Evolutionary conservation across 2,329 filamentous ascomycete species (phyloP), one percentile per base, ranked within the genome.

Genomic region (Sporothrix humicola): DNA sequence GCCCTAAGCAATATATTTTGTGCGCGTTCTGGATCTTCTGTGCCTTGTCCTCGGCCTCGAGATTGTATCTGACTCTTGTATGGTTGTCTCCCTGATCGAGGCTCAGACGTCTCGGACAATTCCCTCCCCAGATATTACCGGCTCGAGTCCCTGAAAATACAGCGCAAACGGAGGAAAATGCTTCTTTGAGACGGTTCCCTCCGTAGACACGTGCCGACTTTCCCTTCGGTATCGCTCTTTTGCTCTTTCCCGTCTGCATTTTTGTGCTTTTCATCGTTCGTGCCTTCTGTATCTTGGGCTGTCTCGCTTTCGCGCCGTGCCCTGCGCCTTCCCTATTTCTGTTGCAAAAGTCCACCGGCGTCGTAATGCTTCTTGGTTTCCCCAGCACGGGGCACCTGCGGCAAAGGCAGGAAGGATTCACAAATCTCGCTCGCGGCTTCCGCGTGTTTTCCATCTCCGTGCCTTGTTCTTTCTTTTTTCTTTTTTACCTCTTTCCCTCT

Each of bases 291-390:
- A 17, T 13, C 37, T 42, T n/a, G 17, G n/a, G 10, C 6, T 46
- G 37, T 65, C 23, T 59, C 17, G 59, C 13, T 20, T 37, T 42
- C 23, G 20, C 23, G 52, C 42, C 23, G 5, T 66, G 63, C 23
- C 20, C 31, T 69, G 66, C 66, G 31, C 50, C 31, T 56, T 69
- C 31, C 66, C 66, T 69, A 2, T 42, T 42, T 69, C 26, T 56
- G 50, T 44, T 7, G 23, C 65, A 42, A 44, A 17, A 54, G 48
- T 31, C 63, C 63, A 50, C 63, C 10, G 42, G 23, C 23, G 46
- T 52, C 46, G 63, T 56, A 42, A 54, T 69, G 66, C 37, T 48
- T 42, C 31, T 63, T 69, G 48, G 7, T 17, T 15, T 31, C 13
- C 7, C 31, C 23, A 37, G 44, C 65, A 31, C 23, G 15, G 31